Conservation (phyloP, 2,329 filamentous ascomycete genomes). For the Diaporthe destruens region DNA sequence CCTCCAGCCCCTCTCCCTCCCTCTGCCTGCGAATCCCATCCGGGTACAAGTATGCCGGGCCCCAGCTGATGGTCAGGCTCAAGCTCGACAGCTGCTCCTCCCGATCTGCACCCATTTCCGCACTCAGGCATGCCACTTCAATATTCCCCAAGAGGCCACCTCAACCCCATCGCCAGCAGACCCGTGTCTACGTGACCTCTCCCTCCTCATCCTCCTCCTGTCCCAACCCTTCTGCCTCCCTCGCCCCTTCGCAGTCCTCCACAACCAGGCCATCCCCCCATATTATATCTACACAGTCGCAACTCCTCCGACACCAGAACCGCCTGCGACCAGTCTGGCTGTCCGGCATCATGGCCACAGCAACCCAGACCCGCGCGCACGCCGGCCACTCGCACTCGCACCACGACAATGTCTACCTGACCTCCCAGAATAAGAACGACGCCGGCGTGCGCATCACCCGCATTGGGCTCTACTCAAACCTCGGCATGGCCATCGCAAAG, state of each 20-base stretch:
- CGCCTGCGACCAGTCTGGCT: conserved; percentile 43
- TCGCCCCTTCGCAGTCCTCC: conserved; percentile 39
- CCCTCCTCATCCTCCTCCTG: conserved; percentile 44
- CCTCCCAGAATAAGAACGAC: conserved; percentile 87
- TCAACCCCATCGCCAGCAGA: conserved; percentile 47
- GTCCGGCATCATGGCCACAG: conserved; percentile 46
- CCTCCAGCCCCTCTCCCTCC: conserved; percentile 40
- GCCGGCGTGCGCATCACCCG: conserved; percentile 94
- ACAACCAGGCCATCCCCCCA: conserved; percentile 34
- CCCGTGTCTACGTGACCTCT: conserved; percentile 50
- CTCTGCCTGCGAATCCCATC: conserved; percentile 35
- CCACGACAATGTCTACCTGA: conserved; percentile 87
- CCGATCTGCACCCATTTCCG: conserved; percentile 15
- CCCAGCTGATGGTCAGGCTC: conserved; percentile 34
- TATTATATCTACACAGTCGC: conserved; percentile 29
- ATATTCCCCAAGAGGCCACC: conserved; percentile 50
- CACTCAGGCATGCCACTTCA: conserved; percentile 22
- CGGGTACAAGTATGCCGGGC: conserved; percentile 37
- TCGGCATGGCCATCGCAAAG: conserved; percentile 94
- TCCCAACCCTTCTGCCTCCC: conserved; percentile 43
- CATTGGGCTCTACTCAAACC: conserved; percentile 88
- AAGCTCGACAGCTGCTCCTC: conserved; percentile 20
- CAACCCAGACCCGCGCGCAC: conserved; percentile 55
- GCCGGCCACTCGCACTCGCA: conserved; percentile 75
- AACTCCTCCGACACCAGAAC: conserved; percentile 33